phyloP scores from a whole-genome alignment of 73 alveolate species.

The Diophrys sp. region DNA sequence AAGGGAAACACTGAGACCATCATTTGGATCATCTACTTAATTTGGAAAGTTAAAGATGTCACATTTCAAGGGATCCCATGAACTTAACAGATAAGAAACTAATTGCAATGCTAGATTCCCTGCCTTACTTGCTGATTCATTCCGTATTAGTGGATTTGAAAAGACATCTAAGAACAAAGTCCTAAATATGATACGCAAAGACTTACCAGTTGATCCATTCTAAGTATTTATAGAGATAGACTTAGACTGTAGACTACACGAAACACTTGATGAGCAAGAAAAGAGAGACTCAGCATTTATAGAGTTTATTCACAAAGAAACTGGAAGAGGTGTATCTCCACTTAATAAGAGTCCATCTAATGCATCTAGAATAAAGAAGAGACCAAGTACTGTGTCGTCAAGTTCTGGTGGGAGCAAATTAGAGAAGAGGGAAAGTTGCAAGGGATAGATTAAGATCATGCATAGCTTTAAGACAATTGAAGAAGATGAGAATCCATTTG shows the following conservation, averaged over 20 bases:
- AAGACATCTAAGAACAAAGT: background rate
- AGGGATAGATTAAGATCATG: too few species aligned
- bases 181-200: background rate
- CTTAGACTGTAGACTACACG: too few species aligned
- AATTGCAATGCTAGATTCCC: too few species aligned
- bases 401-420: too few species aligned
- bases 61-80: too few species aligned
- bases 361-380: background rate
- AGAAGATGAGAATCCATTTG: too few species aligned
- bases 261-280: background rate
- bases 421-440: too few species aligned
- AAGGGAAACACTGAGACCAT: too few species aligned
- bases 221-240: background rate
- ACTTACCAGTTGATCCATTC: background rate
- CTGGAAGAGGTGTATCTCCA: background rate
- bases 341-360: background rate
- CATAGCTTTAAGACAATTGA: too few species aligned
- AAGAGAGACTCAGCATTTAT: background rate
- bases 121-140: background rate
- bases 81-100: too few species aligned
- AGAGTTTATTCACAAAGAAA: background rate
- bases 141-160: background rate
- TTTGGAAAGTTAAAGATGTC: too few species aligned
- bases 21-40: too few species aligned
- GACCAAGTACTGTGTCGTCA: background rate